Conservation (phyloP, 2,329 filamentous ascomycete genomes). For the Leptographium wingfieldii region DNA sequence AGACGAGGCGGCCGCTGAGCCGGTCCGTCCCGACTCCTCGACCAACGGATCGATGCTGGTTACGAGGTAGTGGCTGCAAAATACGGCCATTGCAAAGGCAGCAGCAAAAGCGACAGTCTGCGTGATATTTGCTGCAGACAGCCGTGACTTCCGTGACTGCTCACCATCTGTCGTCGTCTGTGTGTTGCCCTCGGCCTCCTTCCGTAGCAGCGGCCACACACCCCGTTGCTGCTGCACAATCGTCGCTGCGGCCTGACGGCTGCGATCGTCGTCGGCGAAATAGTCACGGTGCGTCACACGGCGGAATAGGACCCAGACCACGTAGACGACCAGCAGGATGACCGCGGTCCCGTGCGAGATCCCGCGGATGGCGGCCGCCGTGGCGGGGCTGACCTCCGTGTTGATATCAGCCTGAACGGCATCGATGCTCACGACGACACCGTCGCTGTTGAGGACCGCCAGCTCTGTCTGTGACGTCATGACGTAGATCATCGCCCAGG, state of each 20-base stretch:
- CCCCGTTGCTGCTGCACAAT: not conserved
- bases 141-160: not conserved
- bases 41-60: not conserved
- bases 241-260: not conserved
- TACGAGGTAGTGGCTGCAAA: constrained; percentile 1
- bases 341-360: not conserved
- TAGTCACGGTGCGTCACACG: not conserved
- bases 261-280: not conserved
- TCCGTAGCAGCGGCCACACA: not conserved
- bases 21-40: not conserved
- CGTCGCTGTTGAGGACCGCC: not conserved
- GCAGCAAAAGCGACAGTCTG: not conserved
- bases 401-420: not conserved
- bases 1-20: not conserved
- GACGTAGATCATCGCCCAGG: constrained; percentile 12
- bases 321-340: constrained; percentile 1
- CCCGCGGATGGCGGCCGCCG: not conserved
- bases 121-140: not conserved
- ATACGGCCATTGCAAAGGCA: not conserved
- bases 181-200: not conserved
- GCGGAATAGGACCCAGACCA: constrained; percentile 1
- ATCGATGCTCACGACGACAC: not conserved
- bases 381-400: not conserved
- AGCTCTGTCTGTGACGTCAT: constrained; percentile 4
- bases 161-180: not conserved